These are phyloP conservation scores for Aureobasidium sp. DNA, from an alignment of 2,329 filamentous ascomycete genomes.

Conservation along the genomic window DNA sequence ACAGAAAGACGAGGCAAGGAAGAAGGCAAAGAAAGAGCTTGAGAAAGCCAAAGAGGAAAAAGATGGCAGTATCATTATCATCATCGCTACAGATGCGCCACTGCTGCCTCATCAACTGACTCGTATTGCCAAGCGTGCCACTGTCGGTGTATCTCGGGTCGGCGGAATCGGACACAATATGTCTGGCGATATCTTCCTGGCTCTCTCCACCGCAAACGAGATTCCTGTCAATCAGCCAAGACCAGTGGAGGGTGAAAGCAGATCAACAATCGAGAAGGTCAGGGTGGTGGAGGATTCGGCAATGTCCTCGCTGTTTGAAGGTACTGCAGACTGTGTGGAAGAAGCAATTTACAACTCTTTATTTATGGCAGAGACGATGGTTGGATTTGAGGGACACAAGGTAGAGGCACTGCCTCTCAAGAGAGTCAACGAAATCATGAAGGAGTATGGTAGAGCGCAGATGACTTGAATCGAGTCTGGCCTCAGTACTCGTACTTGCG, in stretches of 20 bases:
- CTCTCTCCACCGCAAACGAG: neutral
- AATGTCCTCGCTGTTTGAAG: neutral
- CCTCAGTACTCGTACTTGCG: too few species aligned
- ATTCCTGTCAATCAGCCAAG: neutral
- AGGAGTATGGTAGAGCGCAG: neutral
- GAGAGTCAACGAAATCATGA: slow-evolving; percentile 1
- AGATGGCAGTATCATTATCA: slow-evolving; percentile 4
- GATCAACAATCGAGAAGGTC: neutral
- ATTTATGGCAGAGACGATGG: neutral
- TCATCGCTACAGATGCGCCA: neutral
- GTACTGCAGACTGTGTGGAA: neutral
- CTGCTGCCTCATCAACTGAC: neutral
- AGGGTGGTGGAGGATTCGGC: neutral
- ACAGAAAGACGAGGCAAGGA: neutral
- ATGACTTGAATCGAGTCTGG: neutral
- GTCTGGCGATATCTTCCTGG: slow-evolving; percentile 4
- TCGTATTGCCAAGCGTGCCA: neutral
- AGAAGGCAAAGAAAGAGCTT: neutral
- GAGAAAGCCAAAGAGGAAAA: slow-evolving; percentile 1
- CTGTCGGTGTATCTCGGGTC: neutral
- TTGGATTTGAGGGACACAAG: neutral
- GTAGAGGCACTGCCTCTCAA: neutral
- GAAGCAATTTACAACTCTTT: neutral
- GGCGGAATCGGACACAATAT: neutral
- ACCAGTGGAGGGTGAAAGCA: neutral